Conservation (phyloP, 305 asterid genomes). For the Rubia tinctorum region DNA sequence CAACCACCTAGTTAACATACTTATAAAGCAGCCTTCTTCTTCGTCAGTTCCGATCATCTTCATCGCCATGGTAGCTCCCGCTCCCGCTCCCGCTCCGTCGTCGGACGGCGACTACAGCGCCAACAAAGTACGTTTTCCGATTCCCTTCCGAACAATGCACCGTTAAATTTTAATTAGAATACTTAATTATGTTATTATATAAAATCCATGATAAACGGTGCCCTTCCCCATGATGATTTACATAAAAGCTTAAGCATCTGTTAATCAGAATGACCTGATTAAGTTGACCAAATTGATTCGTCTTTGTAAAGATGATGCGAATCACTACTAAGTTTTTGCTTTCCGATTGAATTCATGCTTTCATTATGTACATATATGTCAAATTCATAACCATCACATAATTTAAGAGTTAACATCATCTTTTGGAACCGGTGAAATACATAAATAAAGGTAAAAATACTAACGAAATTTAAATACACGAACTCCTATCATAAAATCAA, state of each 20-base stretch:
- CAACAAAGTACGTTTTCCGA: slow-evolving; percentile 9
- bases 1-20: neutral
- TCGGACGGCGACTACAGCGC: neutral
- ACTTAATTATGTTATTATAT: too few relatives aligned
- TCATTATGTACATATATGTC: neutral
- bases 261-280: too few relatives aligned
- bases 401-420: too few relatives aligned
- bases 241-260: neutral
- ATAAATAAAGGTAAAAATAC: neutral
- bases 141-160: neutral
- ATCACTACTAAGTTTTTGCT: too few relatives aligned
- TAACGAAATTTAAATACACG: neutral
- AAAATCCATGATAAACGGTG: neutral
- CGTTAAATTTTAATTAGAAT: neutral
- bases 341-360: too few relatives aligned
- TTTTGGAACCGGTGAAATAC: neutral
- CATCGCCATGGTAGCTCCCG: slow-evolving; percentile 4
- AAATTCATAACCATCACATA: too few relatives aligned
- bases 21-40: neutral
- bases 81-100: slow-evolving; percentile 2
- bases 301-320: too few relatives aligned
- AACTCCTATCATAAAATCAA: too few relatives aligned
- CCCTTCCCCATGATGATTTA: neutral
- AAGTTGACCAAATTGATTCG: neutral
- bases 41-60: neutral